Percentiles rank a stretch among this genome's conserved stretches.
These are phyloP conservation scores for Chionographis japonica DNA, from an alignment of 106 monocot species.

Conservation along the genomic window DNA sequence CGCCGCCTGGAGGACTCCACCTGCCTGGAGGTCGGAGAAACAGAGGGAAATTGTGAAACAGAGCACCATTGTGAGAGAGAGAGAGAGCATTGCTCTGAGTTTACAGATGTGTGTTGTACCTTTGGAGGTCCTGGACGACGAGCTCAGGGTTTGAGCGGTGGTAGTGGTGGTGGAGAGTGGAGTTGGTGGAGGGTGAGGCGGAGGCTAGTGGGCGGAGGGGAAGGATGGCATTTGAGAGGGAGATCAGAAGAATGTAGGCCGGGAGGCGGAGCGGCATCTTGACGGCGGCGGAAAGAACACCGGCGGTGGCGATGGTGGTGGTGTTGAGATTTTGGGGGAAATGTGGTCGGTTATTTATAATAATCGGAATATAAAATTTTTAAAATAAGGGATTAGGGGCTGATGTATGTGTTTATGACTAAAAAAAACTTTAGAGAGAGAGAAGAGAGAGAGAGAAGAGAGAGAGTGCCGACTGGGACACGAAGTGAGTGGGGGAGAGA, in stretches of 20 bases:
- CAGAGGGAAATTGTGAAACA: background rate
- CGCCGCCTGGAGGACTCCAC: constrained; percentile 14
- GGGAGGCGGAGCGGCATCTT: background rate
- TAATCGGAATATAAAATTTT: background rate
- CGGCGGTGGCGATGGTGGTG: background rate
- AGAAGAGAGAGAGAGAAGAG: no score
- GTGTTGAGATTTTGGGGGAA: background rate
- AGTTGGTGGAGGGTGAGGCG: constrained; percentile 7
- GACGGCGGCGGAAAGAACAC: background rate
- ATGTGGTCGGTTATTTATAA: constrained; percentile 4
- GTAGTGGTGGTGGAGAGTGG: constrained; percentile 1
- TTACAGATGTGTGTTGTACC: background rate
- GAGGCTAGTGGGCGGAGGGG: background rate
- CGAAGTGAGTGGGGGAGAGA: no score
- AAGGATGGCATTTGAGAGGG: background rate
- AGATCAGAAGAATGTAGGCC: constrained; percentile 14
- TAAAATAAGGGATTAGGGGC: no score
- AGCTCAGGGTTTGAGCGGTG: constrained; percentile 10
- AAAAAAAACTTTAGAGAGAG: no score
- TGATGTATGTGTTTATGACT: no score
- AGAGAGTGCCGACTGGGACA: no score
- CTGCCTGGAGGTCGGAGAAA: background rate
- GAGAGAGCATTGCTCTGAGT: background rate
- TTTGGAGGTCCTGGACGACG: constrained; percentile 15
- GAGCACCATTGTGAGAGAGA: background rate